phyloP scores from a whole-genome alignment of 208 protist species.

The Crithidia bombi region DNA sequence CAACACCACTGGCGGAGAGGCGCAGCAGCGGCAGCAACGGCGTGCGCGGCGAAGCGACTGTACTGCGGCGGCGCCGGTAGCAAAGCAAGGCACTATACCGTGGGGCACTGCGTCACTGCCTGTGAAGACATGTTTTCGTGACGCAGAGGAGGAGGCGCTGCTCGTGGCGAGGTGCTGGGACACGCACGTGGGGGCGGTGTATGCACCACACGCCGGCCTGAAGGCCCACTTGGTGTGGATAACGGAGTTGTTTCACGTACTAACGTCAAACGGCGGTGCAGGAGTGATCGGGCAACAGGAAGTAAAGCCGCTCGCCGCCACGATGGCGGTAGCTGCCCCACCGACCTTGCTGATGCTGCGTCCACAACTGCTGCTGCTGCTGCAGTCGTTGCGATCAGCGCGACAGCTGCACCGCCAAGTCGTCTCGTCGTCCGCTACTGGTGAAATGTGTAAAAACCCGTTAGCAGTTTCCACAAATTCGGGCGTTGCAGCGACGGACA shows the following conservation, averaged over 20 bases:
- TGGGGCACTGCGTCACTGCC: background rate
- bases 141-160: constrained; percentile 15
- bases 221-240: constrained; percentile 36
- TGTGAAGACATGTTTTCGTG: constrained; percentile 9
- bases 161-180: constrained; percentile 58
- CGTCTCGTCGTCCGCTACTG: background rate
- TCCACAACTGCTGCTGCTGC: constrained; percentile 36
- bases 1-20: too few species aligned
- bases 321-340: constrained; percentile 35
- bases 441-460: too few species aligned
- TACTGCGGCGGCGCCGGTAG: background rate
- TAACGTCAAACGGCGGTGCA: constrained; percentile 48
- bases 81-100: too few species aligned
- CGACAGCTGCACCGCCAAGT: constrained; percentile 2
- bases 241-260: constrained; percentile 55
- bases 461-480: too few species aligned
- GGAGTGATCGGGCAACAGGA: constrained; percentile 21
- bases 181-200: constrained; percentile 49
- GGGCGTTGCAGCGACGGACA: background rate
- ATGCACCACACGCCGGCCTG: constrained; percentile 40
- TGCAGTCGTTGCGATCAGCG: constrained; percentile 23
- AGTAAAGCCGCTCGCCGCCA: constrained; percentile 18
- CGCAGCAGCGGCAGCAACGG: background rate
- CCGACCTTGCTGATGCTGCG: constrained; percentile 40
- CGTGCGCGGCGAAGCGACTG: background rate